Evolutionary conservation across 2,329 filamentous ascomycete genomes (phyloP).

Genomic region (Capronia epimyces): DNA sequence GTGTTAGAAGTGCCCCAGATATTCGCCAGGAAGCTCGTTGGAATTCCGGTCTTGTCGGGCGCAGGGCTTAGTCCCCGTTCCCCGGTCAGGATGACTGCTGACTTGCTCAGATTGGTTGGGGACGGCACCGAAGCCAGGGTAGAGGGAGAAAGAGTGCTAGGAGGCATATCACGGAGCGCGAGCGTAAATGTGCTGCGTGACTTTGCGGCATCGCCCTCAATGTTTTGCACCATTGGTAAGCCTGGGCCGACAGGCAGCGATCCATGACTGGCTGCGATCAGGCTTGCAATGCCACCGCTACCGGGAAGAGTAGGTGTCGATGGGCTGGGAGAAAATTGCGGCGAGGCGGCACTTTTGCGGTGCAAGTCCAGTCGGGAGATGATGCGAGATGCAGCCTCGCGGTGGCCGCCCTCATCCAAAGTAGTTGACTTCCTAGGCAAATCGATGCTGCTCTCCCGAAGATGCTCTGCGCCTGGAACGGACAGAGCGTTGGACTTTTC

Average conservation of each 20-base stretch:
- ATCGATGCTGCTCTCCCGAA: slow-evolving; percentile 67
- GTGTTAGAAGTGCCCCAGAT: slow-evolving; percentile 88
- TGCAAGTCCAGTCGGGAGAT: slow-evolving; percentile 91
- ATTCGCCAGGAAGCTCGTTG: slow-evolving; percentile 83
- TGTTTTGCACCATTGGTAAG: slow-evolving; percentile 34
- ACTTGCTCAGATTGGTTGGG: slow-evolving; percentile 78
- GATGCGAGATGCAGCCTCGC: slow-evolving; percentile 78
- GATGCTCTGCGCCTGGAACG: slow-evolving; percentile 57
- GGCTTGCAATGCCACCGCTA: slow-evolving; percentile 68
- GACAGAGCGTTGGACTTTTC: slow-evolving; percentile 63
- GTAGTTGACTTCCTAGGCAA: slow-evolving; percentile 52
- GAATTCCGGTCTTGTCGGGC: slow-evolving; percentile 63
- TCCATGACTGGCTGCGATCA: slow-evolving; percentile 79
- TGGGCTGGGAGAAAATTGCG: slow-evolving; percentile 39
- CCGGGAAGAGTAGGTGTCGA: slow-evolving; percentile 38
- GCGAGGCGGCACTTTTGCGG: slow-evolving; percentile 63
- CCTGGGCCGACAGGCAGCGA: slow-evolving; percentile 61
- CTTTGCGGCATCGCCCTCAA: slow-evolving; percentile 35
- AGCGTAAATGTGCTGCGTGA: slow-evolving; percentile 32
- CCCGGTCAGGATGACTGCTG: slow-evolving; percentile 72
- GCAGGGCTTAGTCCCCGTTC: slow-evolving; percentile 65
- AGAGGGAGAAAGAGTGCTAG: slow-evolving; percentile 68
- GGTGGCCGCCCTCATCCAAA: slow-evolving; percentile 64
- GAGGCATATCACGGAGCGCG: slow-evolving; percentile 42
- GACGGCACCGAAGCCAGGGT: slow-evolving; percentile 80